Evolutionary conservation across 1,284 basidiomycete genomes (phyloP).

Genomic region (Sphaerobolus stellatus): DNA sequence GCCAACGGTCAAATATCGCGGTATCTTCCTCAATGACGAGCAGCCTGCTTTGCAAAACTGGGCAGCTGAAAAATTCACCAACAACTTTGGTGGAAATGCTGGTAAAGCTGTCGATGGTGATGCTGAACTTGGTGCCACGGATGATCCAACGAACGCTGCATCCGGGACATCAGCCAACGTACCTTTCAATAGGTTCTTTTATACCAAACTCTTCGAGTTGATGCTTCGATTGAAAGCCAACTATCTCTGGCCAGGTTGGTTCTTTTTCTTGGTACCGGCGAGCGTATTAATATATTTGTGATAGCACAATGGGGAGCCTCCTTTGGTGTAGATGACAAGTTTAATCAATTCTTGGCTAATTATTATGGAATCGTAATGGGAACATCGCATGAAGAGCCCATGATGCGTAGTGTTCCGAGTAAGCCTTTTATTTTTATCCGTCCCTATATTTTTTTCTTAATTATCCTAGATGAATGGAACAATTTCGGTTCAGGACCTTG

Average conservation of each 20-base stretch:
- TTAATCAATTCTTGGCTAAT: constrained; percentile 65
- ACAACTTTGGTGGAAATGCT: constrained; percentile 46
- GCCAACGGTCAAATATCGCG: constrained; percentile 71
- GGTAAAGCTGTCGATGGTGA: constrained; percentile 5
- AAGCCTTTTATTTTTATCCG: not conserved
- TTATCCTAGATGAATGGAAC: constrained; percentile 47
- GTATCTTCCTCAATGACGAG: constrained; percentile 63
- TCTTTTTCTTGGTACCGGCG: constrained; percentile 27
- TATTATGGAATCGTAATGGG: constrained; percentile 71
- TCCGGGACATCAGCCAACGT: constrained; percentile 38
- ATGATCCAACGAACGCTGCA: constrained; percentile 1
- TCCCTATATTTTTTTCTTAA: not conserved
- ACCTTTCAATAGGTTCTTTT: constrained; percentile 67
- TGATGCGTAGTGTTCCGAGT: constrained; percentile 57
- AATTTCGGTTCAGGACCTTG: constrained; percentile 55
- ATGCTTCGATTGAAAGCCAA: constrained; percentile 69
- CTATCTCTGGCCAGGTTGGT: constrained; percentile 64
- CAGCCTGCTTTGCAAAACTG: constrained; percentile 56
- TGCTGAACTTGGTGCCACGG: not conserved
- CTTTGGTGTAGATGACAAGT: constrained; percentile 64
- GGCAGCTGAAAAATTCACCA: constrained; percentile 63
- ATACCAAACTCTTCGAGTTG: constrained; percentile 62
- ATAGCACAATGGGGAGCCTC: constrained; percentile 43
- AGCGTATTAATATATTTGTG: constrained; percentile 26
- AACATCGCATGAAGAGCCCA: constrained; percentile 66